These are phyloP conservation scores for Prorocentrum cordatum DNA, from an alignment of 169 alveolate genomes.

Conservation along the genomic window DNA sequence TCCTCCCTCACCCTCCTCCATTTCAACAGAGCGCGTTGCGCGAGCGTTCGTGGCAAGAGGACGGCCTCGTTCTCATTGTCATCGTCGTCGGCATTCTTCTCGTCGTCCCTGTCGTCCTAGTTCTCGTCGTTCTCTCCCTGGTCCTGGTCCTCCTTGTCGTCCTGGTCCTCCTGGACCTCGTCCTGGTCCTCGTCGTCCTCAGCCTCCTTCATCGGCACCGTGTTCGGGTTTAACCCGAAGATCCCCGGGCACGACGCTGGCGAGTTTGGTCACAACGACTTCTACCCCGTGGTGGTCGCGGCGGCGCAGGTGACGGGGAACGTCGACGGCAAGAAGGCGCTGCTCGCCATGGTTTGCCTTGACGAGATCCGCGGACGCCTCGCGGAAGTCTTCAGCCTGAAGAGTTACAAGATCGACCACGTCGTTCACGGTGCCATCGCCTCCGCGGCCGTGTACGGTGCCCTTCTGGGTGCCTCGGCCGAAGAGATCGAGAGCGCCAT, in stretches of 20 bases:
- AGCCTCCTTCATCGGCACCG: no score
- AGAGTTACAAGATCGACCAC: constrained; percentile 83
- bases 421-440: constrained; percentile 85
- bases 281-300: constrained; percentile 73
- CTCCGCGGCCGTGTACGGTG: constrained; percentile 84
- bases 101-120: no score
- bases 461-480: constrained; percentile 76
- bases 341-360: constrained; percentile 77
- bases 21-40: no score
- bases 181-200: no score
- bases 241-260: constrained; percentile 64
- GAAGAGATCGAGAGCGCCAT: constrained; percentile 80
- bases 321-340: constrained; percentile 69
- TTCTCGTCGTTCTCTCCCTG: no score
- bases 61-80: background rate
- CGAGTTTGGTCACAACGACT: constrained; percentile 75
- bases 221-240: constrained; percentile 56
- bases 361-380: constrained; percentile 87
- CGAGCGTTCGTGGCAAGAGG: no score
- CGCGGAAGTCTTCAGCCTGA: constrained; percentile 79
- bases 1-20: no score
- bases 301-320: constrained; percentile 72
- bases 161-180: no score
- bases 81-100: no score
- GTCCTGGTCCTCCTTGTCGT: no score